phyloP scores from a whole-genome alignment of 306 rosid species.

The Cicer yamashitae region DNA sequence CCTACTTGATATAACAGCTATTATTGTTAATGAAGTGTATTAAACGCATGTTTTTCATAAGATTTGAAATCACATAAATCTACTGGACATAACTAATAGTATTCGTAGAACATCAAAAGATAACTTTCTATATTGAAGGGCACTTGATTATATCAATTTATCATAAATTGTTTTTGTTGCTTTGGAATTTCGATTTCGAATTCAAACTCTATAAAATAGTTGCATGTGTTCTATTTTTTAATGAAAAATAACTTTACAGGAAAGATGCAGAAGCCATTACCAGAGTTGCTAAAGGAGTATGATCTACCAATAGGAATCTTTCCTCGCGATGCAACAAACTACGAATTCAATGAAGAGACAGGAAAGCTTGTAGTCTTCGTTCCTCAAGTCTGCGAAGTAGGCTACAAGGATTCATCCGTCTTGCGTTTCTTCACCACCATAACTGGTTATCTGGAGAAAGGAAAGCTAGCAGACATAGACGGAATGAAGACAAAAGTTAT shows the following conservation, averaged over 20 bases:
- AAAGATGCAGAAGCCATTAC: slow-evolving; percentile 86
- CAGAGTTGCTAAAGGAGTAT: slow-evolving; percentile 83
- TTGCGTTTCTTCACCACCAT: slow-evolving; percentile 76
- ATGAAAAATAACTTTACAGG: slow-evolving; percentile 55
- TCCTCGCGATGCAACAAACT: slow-evolving; percentile 90
- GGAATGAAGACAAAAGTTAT: slow-evolving; percentile 91
- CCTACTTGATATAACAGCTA: not conserved
- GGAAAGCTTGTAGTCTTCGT: slow-evolving; percentile 72
- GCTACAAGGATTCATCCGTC: slow-evolving; percentile 89
- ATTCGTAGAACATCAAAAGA: not conserved
- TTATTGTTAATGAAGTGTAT: not conserved
- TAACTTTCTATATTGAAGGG: slow-evolving; percentile 13
- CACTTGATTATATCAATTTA: not conserved
- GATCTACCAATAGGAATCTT: slow-evolving; percentile 87
- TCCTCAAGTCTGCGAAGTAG: slow-evolving; percentile 75
- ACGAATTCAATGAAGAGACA: slow-evolving; percentile 79
- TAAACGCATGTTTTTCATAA: not conserved
- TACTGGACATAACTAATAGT: slow-evolving; percentile 20
- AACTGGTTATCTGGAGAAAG: slow-evolving; percentile 77
- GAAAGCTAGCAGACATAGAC: slow-evolving; percentile 81
- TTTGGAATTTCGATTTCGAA: not conserved
- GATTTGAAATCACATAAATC: slow-evolving; percentile 14
- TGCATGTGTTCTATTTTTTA: not conserved
- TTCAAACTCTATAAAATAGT: not conserved
- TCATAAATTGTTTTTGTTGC: not conserved